Conservation (phyloP, 2,329 filamentous ascomycete species). For the Diatrype stigma region DNA sequence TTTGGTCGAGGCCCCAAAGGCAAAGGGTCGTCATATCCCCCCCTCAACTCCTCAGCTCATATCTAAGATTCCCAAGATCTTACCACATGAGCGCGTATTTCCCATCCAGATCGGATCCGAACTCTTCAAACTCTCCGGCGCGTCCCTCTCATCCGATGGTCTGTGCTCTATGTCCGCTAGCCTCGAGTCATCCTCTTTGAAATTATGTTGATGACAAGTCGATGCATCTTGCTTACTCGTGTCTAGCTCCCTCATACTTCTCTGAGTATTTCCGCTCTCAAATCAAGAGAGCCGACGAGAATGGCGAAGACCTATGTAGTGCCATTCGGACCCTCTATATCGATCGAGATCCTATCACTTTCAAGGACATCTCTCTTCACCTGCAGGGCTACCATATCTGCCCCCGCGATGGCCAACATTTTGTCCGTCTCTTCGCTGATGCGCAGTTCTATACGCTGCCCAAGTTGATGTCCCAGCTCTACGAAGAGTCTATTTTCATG, state of each 20-base stretch:
- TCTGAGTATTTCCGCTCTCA: slow-evolving; percentile 90
- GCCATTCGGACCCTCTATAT: slow-evolving; percentile 83
- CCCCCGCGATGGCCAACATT: slow-evolving; percentile 78
- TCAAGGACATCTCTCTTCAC: slow-evolving; percentile 84
- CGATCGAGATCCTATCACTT: slow-evolving; percentile 85
- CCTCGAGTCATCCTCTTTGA: slow-evolving; percentile 2
- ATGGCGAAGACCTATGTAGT: slow-evolving; percentile 45
- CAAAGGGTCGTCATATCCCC: slow-evolving; percentile 21
- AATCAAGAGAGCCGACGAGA: slow-evolving; percentile 59
- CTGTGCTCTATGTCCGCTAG: slow-evolving; percentile 26
- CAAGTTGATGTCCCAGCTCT: slow-evolving; percentile 83
- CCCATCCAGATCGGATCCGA: slow-evolving; percentile 70
- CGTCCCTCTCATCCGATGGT: slow-evolving; percentile 71
- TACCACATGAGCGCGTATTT: slow-evolving; percentile 70
- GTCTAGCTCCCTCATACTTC: slow-evolving; percentile 86
- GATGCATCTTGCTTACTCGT: slow-evolving; percentile 15
- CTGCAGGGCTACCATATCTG: slow-evolving; percentile 87
- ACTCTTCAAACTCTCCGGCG: slow-evolving; percentile 69
- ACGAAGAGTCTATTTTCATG: slow-evolving; percentile 88
- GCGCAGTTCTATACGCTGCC: slow-evolving; percentile 93
- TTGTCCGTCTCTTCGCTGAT: slow-evolving; percentile 88
- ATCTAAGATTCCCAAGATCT: slow-evolving; percentile 49
- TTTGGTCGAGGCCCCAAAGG: slow-evolving; percentile 24
- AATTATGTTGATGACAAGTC: slow-evolving; percentile 1
- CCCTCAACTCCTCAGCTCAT: slow-evolving; percentile 31